Conservation (phyloP, 345 rosid genomes). For the Syzygium jambos region DNA sequence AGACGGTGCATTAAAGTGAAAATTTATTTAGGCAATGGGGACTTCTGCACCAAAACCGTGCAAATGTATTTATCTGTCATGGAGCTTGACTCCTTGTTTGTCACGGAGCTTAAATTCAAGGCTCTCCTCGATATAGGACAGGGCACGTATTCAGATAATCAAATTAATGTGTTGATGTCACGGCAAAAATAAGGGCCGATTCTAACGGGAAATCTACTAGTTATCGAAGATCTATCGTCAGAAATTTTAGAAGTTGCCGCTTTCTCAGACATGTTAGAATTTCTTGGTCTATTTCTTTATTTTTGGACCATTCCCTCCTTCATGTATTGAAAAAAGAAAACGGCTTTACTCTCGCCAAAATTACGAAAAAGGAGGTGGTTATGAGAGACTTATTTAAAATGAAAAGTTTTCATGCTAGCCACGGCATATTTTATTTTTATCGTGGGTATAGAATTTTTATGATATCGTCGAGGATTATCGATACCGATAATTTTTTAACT, state of each 20-base stretch:
- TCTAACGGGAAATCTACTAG: background rate
- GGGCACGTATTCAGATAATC: background rate
- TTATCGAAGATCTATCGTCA: background rate
- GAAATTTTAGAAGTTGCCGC: background rate
- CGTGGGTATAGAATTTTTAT: accelerated
- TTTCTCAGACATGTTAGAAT: background rate
- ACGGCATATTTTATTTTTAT: background rate
- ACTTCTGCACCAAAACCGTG: accelerated
- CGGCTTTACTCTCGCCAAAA: accelerated
- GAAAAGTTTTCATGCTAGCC: background rate
- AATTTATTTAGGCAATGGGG: background rate
- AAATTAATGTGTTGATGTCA: background rate
- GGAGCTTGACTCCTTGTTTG: too few relatives aligned
- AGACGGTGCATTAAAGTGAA: background rate
- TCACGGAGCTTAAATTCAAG: background rate
- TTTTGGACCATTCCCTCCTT: background rate
- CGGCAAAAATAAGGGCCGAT: background rate
- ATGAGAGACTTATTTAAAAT: background rate
- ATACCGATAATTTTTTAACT: accelerated
- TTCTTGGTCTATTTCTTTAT: too few relatives aligned
- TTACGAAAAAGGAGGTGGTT: background rate
- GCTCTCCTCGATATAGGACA: background rate
- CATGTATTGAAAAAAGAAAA: background rate
- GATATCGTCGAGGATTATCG: accelerated
- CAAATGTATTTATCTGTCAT: too few relatives aligned